Percentiles rank a stretch among this genome's conserved stretches.
Conservation (phyloP, 768 basidiomycete genomes). For the Russula abietina region DNA sequence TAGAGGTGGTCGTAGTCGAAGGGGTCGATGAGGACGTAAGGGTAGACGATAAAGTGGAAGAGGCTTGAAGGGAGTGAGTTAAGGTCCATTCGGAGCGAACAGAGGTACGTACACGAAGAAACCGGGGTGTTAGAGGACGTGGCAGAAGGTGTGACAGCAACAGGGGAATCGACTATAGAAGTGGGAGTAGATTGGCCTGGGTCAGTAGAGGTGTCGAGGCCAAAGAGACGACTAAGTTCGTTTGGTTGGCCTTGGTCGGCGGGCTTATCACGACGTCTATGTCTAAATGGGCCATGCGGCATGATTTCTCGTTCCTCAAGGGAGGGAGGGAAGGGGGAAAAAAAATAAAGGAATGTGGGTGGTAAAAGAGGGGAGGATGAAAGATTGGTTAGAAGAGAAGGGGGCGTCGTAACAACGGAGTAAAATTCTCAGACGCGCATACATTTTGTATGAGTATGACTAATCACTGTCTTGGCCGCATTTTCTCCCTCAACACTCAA, state of each 20-base stretch:
- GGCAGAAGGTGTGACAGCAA: background rate
- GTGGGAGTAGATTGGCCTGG: background rate
- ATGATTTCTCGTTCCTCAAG: background rate
- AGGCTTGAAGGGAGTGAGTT: background rate
- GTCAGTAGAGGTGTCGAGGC: too few relatives aligned
- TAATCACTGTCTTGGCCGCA: background rate
- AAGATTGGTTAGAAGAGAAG: background rate
- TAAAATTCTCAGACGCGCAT: background rate
- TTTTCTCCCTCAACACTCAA: too few relatives aligned
- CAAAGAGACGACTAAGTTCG: background rate
- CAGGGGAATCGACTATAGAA: background rate
- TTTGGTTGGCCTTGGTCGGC: background rate
- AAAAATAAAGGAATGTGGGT: slow-evolving; percentile 14
- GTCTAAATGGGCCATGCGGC: background rate
- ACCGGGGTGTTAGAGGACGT: background rate
- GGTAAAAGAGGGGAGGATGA: background rate
- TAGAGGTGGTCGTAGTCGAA: background rate
- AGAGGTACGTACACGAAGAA: background rate
- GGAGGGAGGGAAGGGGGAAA: background rate
- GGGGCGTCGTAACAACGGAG: background rate
- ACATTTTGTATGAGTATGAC: background rate
- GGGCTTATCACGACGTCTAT: background rate
- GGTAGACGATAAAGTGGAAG: background rate
- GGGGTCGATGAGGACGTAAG: background rate
- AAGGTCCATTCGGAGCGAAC: background rate